A percentile compares a stretch with the other conserved stretches of the same genome.
phyloP scores from a whole-genome alignment of 1,139 yeast species.

The Blastobotrys serpentis region DNA sequence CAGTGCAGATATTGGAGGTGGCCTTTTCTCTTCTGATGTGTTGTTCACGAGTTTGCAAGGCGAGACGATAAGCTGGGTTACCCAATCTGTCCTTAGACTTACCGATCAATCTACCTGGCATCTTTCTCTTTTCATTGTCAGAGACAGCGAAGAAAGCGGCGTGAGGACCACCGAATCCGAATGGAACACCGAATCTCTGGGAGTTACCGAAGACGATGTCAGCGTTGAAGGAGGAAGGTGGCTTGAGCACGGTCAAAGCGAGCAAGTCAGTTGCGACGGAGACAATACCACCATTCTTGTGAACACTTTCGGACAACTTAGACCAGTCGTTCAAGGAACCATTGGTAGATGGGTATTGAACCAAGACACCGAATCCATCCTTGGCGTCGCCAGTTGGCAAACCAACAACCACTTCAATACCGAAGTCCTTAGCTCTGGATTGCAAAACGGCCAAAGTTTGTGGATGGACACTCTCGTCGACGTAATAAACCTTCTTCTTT shows the following conservation, averaged over 20 bases:
- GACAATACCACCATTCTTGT: conserved; percentile 68
- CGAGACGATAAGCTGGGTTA: conserved; percentile 81
- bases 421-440: conserved; percentile 76
- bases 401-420: conserved; percentile 64
- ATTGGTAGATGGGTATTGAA: conserved; percentile 88
- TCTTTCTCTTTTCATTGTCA: conserved; percentile 76
- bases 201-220: conserved; percentile 92
- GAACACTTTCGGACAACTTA: conserved; percentile 62
- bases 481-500: conserved; percentile 66
- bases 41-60: conserved; percentile 96
- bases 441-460: conserved; percentile 79
- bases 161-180: conserved; percentile 98
- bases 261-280: conserved; percentile 87
- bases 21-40: conserved; percentile 97
- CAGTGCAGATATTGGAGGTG: conserved; percentile 95
- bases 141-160: conserved; percentile 95
- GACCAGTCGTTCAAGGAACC: conserved; percentile 64
- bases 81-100: conserved; percentile 90
- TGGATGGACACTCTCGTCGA: conserved; percentile 75
- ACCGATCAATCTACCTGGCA: conserved; percentile 96
- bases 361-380: conserved; percentile 74
- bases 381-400: conserved; percentile 42
- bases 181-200: conserved; percentile 96
- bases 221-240: conserved; percentile 85
- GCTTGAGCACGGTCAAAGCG: conserved; percentile 79